Percentiles rank a stretch among this genome's conserved stretches.
These are phyloP conservation scores for Suillus luteus DNA, from an alignment of 768 basidiomycete species.

Conservation along the genomic window DNA sequence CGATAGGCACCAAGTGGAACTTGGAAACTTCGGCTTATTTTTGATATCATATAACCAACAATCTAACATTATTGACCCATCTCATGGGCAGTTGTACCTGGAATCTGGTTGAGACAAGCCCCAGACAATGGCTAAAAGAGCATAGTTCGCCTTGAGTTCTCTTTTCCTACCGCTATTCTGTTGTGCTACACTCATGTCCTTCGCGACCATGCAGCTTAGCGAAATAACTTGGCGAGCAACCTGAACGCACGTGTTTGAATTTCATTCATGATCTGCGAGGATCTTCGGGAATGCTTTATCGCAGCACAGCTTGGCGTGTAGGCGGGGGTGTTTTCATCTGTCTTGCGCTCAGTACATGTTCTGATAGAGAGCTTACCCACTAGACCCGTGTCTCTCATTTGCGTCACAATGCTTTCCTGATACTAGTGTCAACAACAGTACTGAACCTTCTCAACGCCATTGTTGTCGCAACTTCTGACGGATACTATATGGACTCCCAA, in stretches of 20 bases:
- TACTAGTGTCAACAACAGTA: constrained; percentile 6
- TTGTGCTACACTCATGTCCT: background rate
- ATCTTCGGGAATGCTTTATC: no score
- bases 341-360: background rate
- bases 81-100: background rate
- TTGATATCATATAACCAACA: background rate
- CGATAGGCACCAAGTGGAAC: background rate
- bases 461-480: background rate
- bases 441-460: background rate
- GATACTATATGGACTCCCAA: background rate
- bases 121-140: background rate
- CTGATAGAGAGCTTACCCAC: no score
- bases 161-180: background rate
- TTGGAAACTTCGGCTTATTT: background rate
- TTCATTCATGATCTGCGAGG: background rate
- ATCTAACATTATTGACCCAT: background rate
- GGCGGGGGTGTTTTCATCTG: background rate
- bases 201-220: background rate
- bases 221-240: background rate
- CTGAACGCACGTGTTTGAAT: background rate
- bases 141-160: background rate
- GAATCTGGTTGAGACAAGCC: background rate
- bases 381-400: background rate
- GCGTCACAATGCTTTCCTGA: background rate
- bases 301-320: no score